phyloP scores from a whole-genome alignment of 352 stramenopile species.

The Pythium rhizo-oryzae region DNA sequence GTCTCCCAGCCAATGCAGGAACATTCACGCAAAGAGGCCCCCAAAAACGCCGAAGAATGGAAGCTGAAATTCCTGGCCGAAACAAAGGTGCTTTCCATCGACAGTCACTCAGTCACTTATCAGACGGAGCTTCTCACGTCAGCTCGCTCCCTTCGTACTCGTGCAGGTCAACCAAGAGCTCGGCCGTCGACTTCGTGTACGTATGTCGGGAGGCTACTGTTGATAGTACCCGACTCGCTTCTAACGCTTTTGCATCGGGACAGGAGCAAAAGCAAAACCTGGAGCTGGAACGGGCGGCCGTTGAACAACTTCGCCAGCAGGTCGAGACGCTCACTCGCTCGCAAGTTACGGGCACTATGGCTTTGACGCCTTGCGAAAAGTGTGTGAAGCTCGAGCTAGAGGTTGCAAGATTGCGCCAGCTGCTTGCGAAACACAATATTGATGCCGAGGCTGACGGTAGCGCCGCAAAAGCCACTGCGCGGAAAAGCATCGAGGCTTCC shows the following conservation, averaged over 20 bases:
- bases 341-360: not conserved
- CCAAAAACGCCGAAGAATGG: constrained; percentile 45
- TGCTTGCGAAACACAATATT: constrained; percentile 18
- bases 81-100: constrained; percentile 47
- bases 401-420: constrained; percentile 13
- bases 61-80: constrained; percentile 68
- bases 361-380: constrained; percentile 12
- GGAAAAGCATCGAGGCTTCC: not conserved
- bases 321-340: constrained; percentile 16
- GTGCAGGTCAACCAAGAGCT: constrained; percentile 79
- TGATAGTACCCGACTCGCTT: not conserved
- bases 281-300: constrained; percentile 39
- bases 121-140: not conserved
- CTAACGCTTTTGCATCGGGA: constrained; percentile 34
- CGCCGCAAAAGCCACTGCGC: not conserved
- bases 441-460: not conserved
- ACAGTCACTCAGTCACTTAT: not conserved
- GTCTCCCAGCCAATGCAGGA: constrained; percentile 26
- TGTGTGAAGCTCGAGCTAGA: constrained; percentile 27
- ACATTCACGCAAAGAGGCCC: constrained; percentile 18
- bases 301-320: constrained; percentile 39
- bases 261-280: constrained; percentile 13
- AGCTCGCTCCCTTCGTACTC: not conserved
- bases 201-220: constrained; percentile 11
- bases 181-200: constrained; percentile 58